Evolutionary conservation across 345 rosid species (phyloP).

Genomic region (Eucalyptus decipiens): DNA sequence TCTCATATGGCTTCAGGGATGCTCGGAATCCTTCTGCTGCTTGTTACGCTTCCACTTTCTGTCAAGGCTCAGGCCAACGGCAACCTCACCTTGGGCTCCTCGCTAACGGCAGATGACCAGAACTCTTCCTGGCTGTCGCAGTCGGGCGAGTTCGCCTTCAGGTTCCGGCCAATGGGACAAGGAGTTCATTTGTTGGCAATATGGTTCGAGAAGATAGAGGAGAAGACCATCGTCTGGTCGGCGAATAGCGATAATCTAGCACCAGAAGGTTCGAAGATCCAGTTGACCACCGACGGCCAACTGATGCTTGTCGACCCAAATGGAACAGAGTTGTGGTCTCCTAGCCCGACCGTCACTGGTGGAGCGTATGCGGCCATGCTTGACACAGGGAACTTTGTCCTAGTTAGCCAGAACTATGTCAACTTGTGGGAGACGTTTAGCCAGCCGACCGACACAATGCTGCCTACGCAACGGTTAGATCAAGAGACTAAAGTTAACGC

Average conservation of each 20-base stretch:
- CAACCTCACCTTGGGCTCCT: slow-evolving; percentile 2
- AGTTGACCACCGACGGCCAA: slow-evolving; percentile 10
- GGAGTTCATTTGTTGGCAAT: slow-evolving; percentile 15
- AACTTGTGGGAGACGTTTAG: slow-evolving; percentile 35
- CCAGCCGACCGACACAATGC: slow-evolving; percentile 35
- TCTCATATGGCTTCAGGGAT: too few species aligned
- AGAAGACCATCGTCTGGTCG: slow-evolving; percentile 37
- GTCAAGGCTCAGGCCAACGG: slow-evolving; percentile 2
- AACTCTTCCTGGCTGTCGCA: slow-evolving; percentile 20
- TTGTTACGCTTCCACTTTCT: background rate
- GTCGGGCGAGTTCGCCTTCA: slow-evolving; percentile 39
- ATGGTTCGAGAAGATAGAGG: slow-evolving; percentile 28
- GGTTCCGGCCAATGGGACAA: slow-evolving; percentile 9
- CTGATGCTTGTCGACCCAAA: slow-evolving; percentile 11
- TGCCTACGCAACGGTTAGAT: slow-evolving; percentile 29
- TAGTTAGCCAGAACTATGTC: background rate
- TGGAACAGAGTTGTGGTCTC: slow-evolving; percentile 13
- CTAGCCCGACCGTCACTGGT: background rate
- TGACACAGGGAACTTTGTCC: slow-evolving; percentile 41
- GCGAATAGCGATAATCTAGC: slow-evolving; percentile 14
- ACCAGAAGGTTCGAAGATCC: slow-evolving; percentile 21
- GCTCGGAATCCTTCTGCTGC: background rate
- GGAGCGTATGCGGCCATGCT: slow-evolving; percentile 31
- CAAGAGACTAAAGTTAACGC: background rate
- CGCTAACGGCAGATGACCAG: slow-evolving; percentile 1